phyloP scores from a whole-genome alignment of 495 filamentous ascomycete species.

The Aspergillus diversus region DNA sequence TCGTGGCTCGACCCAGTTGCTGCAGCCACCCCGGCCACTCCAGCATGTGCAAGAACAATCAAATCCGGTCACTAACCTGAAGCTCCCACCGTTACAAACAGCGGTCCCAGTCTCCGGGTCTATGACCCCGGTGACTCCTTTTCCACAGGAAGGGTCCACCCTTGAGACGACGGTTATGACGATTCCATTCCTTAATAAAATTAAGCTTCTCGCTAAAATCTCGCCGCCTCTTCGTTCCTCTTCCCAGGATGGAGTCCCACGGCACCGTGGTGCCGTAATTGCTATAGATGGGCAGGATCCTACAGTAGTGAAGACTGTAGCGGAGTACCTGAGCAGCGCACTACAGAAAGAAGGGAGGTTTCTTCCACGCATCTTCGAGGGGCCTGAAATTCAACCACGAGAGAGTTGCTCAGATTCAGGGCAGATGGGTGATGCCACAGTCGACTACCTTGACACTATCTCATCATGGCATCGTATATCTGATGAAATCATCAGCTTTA shows the following conservation, averaged over 20 bases:
- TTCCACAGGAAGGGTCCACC: conserved; percentile 39
- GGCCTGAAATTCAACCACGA: conserved; percentile 47
- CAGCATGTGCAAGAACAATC: conserved; percentile 27
- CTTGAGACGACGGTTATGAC: conserved; percentile 75
- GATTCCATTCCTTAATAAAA: conserved; percentile 70
- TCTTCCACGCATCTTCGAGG: conserved; percentile 53
- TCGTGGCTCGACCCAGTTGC: conserved; percentile 40
- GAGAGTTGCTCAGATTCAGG: conserved; percentile 35
- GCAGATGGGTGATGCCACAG: conserved; percentile 51
- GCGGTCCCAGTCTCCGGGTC: conserved; percentile 22
- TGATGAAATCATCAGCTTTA: conserved; percentile 64
- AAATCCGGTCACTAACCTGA: conserved; percentile 48
- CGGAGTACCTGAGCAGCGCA: conserved; percentile 62
- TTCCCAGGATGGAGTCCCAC: conserved; percentile 42
- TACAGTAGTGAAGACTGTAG: conserved; percentile 55
- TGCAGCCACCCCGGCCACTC: conserved; percentile 40
- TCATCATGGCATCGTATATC: conserved; percentile 72
- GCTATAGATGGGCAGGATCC: conserved; percentile 76
- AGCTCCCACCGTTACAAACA: conserved; percentile 65
- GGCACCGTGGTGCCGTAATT: conserved; percentile 73
- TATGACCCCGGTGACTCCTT: conserved; percentile 38
- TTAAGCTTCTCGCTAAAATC: conserved; percentile 68
- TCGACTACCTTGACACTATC: conserved; percentile 71
- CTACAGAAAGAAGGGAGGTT: conserved; percentile 62
- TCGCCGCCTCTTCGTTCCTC: conserved; percentile 62